These are phyloP conservation scores for Cercospora sp. DNA, from an alignment of 2,329 filamentous ascomycete species.

Conservation along the genomic window DNA sequence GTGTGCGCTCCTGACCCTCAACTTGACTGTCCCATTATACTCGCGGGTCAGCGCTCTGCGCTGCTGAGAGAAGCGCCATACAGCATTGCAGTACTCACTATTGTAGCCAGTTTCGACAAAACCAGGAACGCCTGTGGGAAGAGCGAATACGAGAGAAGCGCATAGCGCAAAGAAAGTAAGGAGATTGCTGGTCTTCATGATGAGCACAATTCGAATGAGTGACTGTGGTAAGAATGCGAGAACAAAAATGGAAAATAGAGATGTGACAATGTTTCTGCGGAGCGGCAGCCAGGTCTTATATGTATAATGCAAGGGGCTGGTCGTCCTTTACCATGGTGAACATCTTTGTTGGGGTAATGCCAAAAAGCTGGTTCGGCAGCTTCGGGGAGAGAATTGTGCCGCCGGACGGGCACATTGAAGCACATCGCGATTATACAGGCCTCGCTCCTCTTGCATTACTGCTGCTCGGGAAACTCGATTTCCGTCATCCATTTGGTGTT, in stretches of 20 bases:
- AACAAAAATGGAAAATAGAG: not conserved
- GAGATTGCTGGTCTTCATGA: not conserved
- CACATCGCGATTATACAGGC: not conserved
- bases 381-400: not conserved
- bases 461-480: not conserved
- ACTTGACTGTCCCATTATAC: not conserved
- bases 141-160: not conserved
- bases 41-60: not conserved
- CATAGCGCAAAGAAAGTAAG: not conserved
- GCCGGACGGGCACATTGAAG: not conserved
- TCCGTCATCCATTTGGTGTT: not conserved
- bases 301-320: too few species aligned
- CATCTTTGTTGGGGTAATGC: not conserved
- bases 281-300: too few species aligned
- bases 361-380: not conserved
- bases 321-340: not conserved
- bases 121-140: not conserved
- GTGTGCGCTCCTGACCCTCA: not conserved
- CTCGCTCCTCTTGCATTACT: not conserved
- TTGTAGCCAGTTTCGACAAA: not conserved
- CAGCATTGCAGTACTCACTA: not conserved
- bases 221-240: not conserved
- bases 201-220: not conserved
- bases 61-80: not conserved
- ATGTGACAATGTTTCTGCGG: not conserved